Percentiles rank a stretch among this genome's conserved stretches.
Evolutionary conservation across 495 filamentous ascomycete species (phyloP).

Genomic region (Parmelia sp.): DNA sequence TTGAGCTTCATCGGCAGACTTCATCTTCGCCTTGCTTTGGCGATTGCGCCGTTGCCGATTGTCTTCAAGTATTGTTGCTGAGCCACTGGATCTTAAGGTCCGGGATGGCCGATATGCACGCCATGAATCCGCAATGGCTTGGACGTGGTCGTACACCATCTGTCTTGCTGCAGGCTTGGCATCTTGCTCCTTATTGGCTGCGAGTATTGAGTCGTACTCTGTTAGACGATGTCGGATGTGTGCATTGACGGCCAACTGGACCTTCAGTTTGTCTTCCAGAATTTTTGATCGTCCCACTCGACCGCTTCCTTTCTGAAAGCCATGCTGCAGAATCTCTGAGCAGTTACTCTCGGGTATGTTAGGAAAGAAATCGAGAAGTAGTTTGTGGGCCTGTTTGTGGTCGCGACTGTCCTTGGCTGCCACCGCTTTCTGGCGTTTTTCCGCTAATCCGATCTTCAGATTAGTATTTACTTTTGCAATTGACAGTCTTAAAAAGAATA

Average conservation of each 20-base stretch:
- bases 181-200: constrained; percentile 23
- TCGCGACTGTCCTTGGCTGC: constrained; percentile 11
- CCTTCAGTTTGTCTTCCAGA: neutral
- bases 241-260: constrained; percentile 63
- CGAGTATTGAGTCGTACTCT: constrained; percentile 67
- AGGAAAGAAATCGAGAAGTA: constrained; percentile 4
- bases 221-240: constrained; percentile 81
- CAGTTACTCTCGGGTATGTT: neutral
- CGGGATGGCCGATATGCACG: neutral
- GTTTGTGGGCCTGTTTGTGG: neutral
- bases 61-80: neutral
- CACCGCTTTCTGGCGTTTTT: constrained; percentile 10
- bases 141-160: neutral
- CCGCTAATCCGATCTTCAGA: neutral
- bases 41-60: neutral
- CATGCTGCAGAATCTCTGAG: constrained; percentile 12
- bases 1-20: neutral
- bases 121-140: constrained; percentile 7
- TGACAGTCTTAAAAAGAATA: neutral
- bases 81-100: neutral
- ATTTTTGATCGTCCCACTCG: constrained; percentile 3
- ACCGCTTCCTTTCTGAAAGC: constrained; percentile 18
- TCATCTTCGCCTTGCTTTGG: neutral
- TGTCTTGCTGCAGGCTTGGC: constrained; percentile 10
- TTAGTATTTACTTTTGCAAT: neutral